Base-by-base conservation (phyloP, 2,329 filamentous ascomycete species). In the Coleophoma eucalyptorum region DNA sequence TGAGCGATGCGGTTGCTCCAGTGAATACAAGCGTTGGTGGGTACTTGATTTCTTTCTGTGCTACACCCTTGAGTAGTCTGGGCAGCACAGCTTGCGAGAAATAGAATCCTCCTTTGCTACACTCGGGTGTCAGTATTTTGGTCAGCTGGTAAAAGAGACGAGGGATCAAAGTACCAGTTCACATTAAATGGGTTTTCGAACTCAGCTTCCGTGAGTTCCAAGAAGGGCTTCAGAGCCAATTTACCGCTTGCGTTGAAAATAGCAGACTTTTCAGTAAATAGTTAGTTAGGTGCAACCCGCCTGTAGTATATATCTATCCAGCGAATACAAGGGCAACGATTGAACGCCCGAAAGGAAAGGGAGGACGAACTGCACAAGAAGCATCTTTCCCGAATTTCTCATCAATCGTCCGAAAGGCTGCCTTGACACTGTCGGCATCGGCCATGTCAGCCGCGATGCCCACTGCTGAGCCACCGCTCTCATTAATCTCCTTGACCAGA, bases 21-120 rank as follows among this genome's bases (percentile, higher is more conserved):
- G 90, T 94, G 70, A 94, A 87, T 63, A 95, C 85, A 16, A 96
- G 73, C 1, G 86, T 86, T 0, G 89, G 89, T 2, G 89, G 87
- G 61, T 89, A 68, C 35, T 38, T 38, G 32, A 78, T 72, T 45
- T 71, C 67, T 0, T 68, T 67, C 41, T 66, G 63, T 1, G 81
- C 77, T 0, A 83, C 75, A 21, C 81, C 74, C 2, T 90, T 76
- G 1, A 95, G 78, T 1, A 84, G 74, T 0, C 19, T 19, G 0
- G 90, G 90, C 1, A 95, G 69, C 1, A 80, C 73, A 3, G 76
- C 73, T 65, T 92, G 83, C 1, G 87, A 43, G n/a, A 43, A 43
- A 15, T 20, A 26, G 20, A 43, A 19, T 11, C 18, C 21, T n/a
- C 43, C 43, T 32, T 20, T 31, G n/a, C 43, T 46, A n/a, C 16